These are phyloP conservation scores for Symbiotaphrina buchneri DNA, from an alignment of 495 filamentous ascomycete species.

Conservation along the genomic window DNA sequence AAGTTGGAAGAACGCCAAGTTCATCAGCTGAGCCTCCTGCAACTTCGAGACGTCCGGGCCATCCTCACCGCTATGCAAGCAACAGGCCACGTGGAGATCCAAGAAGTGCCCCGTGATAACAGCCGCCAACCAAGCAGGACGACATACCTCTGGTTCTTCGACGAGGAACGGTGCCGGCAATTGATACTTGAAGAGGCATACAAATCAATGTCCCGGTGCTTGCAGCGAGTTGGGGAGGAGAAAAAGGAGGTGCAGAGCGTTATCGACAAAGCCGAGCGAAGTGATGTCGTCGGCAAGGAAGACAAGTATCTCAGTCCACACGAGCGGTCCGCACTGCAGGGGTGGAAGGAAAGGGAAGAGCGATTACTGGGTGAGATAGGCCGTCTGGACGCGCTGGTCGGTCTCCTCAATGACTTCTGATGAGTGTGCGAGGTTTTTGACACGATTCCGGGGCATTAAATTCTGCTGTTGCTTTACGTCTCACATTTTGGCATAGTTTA, in stretches of 20 bases:
- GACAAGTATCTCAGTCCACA: slow-evolving; percentile 46
- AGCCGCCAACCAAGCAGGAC: slow-evolving; percentile 55
- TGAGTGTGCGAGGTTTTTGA: no score
- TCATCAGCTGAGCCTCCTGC: slow-evolving; percentile 47
- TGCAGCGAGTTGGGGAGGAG: slow-evolving; percentile 58
- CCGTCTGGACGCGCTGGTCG: slow-evolving; percentile 66
- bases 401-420: slow-evolving; percentile 64
- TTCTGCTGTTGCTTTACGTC: no score
- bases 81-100: slow-evolving; percentile 63
- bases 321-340: slow-evolving; percentile 39
- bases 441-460: no score
- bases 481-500: no score
- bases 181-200: slow-evolving; percentile 56
- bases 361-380: slow-evolving; percentile 52
- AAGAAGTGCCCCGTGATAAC: slow-evolving; percentile 75
- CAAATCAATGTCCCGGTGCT: slow-evolving; percentile 66
- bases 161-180: slow-evolving; percentile 39
- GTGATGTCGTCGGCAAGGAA: slow-evolving; percentile 62
- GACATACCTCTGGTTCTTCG: slow-evolving; percentile 80
- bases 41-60: slow-evolving; percentile 57
- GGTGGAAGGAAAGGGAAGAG: slow-evolving; percentile 51
- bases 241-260: slow-evolving; percentile 39
- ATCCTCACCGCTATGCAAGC: slow-evolving; percentile 63
- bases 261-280: slow-evolving; percentile 53
- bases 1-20: slow-evolving; percentile 82